Evolutionary conservation across 345 rosid genomes (phyloP), one percentile per base, ranked within the genome.

Genomic region (Adansonia digitata): DNA sequence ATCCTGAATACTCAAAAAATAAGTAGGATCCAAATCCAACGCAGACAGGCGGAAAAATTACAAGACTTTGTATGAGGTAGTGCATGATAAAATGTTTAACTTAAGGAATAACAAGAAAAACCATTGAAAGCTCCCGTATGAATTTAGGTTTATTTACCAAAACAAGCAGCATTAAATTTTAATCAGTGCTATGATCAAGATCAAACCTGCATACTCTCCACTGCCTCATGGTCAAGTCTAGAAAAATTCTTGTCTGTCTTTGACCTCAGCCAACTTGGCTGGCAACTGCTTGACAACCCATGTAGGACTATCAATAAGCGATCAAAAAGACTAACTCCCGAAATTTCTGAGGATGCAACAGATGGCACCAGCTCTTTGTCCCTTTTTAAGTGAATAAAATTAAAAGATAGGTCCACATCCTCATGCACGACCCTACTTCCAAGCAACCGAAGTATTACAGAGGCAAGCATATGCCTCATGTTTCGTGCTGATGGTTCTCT

Each of bases 121-220:
- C 3, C 39, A 31, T 17, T 15, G 12, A 35, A 62, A 62, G 13
- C 43, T 15, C 43, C n/a, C 22, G 17, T 26, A 46, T 15, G 46
- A 68, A 68, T 26, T 39, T 65, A 34, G 43, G 67, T 34, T 62
- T 34, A 35, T 17, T 62, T 22, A 40, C 6, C 46, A 63, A 37
- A 63, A 63, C 46, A 63, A 63, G 37, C 68, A 35, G 46, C 46
- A 37, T 3, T 10, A 37, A 37, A 63, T 22, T 7, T 7, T 9
- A 64, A 20, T 15, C 39, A 22, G 34, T 2, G 52, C 31, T 22
- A 66, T 42, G 48, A 42, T n/a, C 60, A 62, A 73, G 57, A 76
- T 48, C 87, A 78, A 85, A 95, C 99, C 99, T 89, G 99, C 77
- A 95, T 84, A 82, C 72, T 88, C 85, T 91, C 98, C 40, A 92